Evolutionary conservation across 345 rosid species (phyloP), one percentile per base, ranked within the genome.

Genomic region (Euphorbia peplus): DNA sequence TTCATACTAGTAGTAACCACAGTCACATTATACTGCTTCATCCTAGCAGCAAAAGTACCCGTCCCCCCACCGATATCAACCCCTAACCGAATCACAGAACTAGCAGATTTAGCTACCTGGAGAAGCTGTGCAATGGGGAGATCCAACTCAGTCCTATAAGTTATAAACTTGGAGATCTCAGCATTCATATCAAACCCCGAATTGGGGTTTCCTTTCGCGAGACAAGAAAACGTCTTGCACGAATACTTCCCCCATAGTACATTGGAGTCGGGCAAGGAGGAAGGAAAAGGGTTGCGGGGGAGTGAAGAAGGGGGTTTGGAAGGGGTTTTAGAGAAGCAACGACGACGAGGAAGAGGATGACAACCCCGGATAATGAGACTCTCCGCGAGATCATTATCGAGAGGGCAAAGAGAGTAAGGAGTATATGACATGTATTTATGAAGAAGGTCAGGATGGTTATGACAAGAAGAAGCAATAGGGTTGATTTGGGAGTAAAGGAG

Each of bases 301-400:
- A 87, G 73, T 32, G 85, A 60, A 32, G 78, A 69, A 1, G 87
- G 59, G 2, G 88, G 80, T 52, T 83, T 88, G 2, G 81, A 59
- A 13, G 97, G 91, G 56, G 96, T 88, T 30, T 76, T 75, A 15
- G 99, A 88, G 85, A 91, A 91, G 87, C 99, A 95, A 30, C 99
- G 96, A 64, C 99, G 99, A 74, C 99, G 97, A 54, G 99, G 99
- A 42, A 90, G 93, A 0, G 97, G 99, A 78, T 91, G 96, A 66
- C 97, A 95, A 70, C 99, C 97, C 14, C 82, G 91, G 80, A 95
- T 90, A 79, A 90, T 90, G 5, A 95, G 85, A n/a, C 88, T 74
- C 75, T 95, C 99, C 11, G 86, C 87, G 62, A 95, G 86, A 70
- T 85, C 85, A 39, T 88, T 55, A 53, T 95, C 95, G 12, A 66